A percentile compares a stretch with the other conserved stretches of the same genome.
phyloP scores from a whole-genome alignment of 805 yeast species.

The Tanozyma kutaoensis region DNA sequence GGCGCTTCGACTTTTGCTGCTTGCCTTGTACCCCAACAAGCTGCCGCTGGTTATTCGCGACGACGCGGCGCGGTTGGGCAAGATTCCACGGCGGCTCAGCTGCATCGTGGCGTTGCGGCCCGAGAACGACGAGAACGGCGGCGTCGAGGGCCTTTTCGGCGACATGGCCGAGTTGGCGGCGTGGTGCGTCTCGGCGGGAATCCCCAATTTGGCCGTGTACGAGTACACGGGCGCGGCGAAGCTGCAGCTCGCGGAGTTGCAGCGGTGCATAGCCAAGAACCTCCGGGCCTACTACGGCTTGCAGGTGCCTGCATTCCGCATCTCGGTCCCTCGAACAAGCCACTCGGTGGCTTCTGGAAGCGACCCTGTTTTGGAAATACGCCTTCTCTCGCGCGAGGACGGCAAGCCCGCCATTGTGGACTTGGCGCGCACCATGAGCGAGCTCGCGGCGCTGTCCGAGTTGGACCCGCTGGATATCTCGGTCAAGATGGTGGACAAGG shows the following conservation, averaged over 20 bases:
- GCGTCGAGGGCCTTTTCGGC: constrained; percentile 66
- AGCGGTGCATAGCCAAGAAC: constrained; percentile 42
- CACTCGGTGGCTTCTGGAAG: constrained; percentile 13
- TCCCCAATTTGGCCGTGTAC: constrained; percentile 57
- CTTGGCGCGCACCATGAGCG: constrained; percentile 76
- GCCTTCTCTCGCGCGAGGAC: constrained; percentile 60
- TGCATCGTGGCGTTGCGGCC: constrained; percentile 62
- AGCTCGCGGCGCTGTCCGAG: constrained; percentile 48
- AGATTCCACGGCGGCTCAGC: constrained; percentile 68
- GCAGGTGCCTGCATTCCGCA: constrained; percentile 46
- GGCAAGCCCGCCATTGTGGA: constrained; percentile 88
- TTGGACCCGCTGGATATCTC: constrained; percentile 55
- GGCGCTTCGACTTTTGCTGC: constrained; percentile 42
- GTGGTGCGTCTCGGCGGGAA: constrained; percentile 89
- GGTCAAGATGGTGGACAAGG: constrained; percentile 62
- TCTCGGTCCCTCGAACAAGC: constrained; percentile 60
- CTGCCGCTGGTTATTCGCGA: constrained; percentile 80
- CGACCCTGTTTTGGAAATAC: constrained; percentile 32
- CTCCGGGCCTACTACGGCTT: constrained; percentile 66
- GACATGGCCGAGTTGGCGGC: constrained; percentile 67
- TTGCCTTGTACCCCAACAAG: constrained; percentile 51
- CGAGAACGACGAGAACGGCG: constrained; percentile 82
- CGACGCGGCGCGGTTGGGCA: constrained; percentile 60
- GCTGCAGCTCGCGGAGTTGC: constrained; percentile 30
- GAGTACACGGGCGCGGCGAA: constrained; percentile 61